phyloP scores from a whole-genome alignment of 768 basidiomycete species.

The Phaeotremella fagi region DNA sequence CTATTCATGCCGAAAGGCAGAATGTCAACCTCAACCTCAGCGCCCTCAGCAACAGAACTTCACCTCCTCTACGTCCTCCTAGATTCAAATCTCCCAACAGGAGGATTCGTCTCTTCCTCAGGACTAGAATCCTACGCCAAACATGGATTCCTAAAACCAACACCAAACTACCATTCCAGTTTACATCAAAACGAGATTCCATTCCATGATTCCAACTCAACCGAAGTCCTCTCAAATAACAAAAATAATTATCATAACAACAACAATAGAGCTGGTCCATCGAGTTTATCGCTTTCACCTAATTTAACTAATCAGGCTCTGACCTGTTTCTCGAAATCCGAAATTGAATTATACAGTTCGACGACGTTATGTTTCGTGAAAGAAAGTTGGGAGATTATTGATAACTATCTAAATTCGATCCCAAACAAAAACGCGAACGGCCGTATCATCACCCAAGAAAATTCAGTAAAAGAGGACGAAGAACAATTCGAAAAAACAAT shows the following conservation, averaged over 20 bases:
- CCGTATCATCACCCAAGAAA: no score
- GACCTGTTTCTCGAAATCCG: constrained; percentile 26
- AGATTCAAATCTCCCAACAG: constrained; percentile 93
- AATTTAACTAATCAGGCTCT: constrained; percentile 2
- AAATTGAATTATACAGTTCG: constrained; percentile 63
- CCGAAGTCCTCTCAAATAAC: background rate
- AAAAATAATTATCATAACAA: background rate
- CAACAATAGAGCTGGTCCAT: background rate
- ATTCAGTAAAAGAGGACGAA: no score
- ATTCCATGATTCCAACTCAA: background rate
- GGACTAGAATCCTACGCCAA: constrained; percentile 85
- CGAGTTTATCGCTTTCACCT: background rate
- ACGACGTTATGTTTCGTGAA: constrained; percentile 74
- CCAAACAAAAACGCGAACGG: no score
- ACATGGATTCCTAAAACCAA: constrained; percentile 66
- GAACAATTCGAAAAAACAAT: constrained; percentile 46
- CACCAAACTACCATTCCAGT: constrained; percentile 40
- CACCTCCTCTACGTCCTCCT: constrained; percentile 47
- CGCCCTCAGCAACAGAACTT: constrained; percentile 9
- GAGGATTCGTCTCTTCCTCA: constrained; percentile 90
- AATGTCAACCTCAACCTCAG: background rate
- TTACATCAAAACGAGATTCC: constrained; percentile 41
- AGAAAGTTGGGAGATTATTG: constrained; percentile 53
- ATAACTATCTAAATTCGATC: no score
- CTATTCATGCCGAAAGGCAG: background rate